Evolutionary conservation across 2,329 filamentous ascomycete genomes (phyloP), one percentile per base, ranked within the genome.

Genomic region (Kalmusia sp.): DNA sequence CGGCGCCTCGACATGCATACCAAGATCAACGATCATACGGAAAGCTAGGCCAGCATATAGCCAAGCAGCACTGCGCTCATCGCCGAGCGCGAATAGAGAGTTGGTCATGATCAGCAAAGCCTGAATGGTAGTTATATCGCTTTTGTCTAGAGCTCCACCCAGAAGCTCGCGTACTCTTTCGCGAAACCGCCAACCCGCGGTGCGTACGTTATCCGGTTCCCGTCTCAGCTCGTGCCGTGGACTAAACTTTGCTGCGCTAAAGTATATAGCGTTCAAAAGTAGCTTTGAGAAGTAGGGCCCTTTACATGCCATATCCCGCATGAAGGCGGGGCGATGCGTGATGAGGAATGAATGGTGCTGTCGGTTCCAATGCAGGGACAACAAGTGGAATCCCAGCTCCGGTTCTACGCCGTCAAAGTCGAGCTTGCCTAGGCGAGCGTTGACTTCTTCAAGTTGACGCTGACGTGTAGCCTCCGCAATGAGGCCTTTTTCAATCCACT

Each of bases 281-380:
- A 83, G 70, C 39, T 83, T 80, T 0, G 83, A 85, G 55, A 84
- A 86, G 62, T 85, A 84, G 0, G 80, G 80, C 0, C 84, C 84
- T 5, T 75, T 68, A 39, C 78, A 77, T 40, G 81, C 82, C 82
- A 85, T 68, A 12, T 69, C 66, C n/a, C 65, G 54, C 65, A 68
- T 66, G 33, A 69, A 82, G 0, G 76, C 78, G 0, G 82, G 79
- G 0, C 83, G 78, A 62, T 85, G 84, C 1, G 78, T 80, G 37
- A 83, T 70, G 1, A 80, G 57, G 48, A 76, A 75, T 5, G 79
- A 76, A 47, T 81, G 76, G 52, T 83, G 80, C 54, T 84, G 81
- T 4, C 81, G 77, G 59, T 81, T 84, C 80, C 80, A 84, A 49
- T 83, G 79, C 0, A 84, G 63, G 2, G 74, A 74, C 0, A 84